These are phyloP conservation scores for Leccinum olivaceopallidum DNA, from an alignment of 768 basidiomycete genomes.

Conservation along the genomic window DNA sequence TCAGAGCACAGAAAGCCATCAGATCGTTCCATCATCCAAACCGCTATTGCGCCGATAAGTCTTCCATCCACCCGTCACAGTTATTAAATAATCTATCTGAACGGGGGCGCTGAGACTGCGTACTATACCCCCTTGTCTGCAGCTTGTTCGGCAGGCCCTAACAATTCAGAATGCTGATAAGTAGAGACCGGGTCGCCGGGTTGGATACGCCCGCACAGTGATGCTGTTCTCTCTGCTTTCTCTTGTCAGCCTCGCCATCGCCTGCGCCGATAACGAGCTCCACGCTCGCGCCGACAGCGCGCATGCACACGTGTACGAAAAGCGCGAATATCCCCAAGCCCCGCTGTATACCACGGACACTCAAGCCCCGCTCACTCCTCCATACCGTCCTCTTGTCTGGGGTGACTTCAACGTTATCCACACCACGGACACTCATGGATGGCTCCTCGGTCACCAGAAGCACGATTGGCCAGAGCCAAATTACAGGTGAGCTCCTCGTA, in stretches of 20 bases:
- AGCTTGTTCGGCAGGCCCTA: neutral
- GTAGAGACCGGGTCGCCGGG: neutral
- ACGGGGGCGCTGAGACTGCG: too few species aligned
- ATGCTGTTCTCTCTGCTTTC: slow-evolving; percentile 22
- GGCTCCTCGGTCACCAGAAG: slow-evolving; percentile 86
- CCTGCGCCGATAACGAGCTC: slow-evolving; percentile 21
- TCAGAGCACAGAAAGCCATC: too few species aligned
- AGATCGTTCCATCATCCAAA: too few species aligned
- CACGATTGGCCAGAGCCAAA: slow-evolving; percentile 70
- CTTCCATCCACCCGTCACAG: too few species aligned
- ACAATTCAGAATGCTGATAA: slow-evolving; percentile 1
- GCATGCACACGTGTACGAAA: slow-evolving; percentile 41
- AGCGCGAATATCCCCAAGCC: slow-evolving; percentile 42
- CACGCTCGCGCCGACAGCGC: slow-evolving; percentile 32
- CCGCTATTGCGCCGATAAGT: too few species aligned
- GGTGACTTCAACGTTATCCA: slow-evolving; percentile 87
- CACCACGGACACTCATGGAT: slow-evolving; percentile 84
- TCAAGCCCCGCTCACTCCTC: slow-evolving; percentile 48
- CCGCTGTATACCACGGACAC: slow-evolving; percentile 35
- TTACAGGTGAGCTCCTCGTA: slow-evolving; percentile 47
- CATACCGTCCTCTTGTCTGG: slow-evolving; percentile 74
- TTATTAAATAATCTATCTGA: too few species aligned
- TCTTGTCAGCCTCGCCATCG: slow-evolving; percentile 20
- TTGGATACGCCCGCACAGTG: neutral
- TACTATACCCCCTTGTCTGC: too few species aligned